These are phyloP conservation scores for Panicum miliaceum DNA, from an alignment of 176 grass and related monocot genomes.

Conservation along the genomic window DNA sequence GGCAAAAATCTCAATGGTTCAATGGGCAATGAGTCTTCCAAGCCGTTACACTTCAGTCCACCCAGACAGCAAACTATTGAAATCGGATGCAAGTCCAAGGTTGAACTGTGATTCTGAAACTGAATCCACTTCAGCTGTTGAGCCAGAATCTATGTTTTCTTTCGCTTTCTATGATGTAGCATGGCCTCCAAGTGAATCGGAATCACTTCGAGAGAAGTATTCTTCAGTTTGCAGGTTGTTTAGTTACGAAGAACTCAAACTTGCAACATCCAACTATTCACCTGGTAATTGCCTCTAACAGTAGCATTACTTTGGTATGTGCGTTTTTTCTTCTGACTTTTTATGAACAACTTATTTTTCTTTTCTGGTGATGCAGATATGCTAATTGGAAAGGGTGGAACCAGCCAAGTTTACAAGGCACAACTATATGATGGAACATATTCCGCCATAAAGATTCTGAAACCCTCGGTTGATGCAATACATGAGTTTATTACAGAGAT, in stretches of 20 bases:
- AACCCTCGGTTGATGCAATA: constrained; percentile 73
- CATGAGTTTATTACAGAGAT: constrained; percentile 83
- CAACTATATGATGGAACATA: constrained; percentile 55
- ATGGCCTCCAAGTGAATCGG: constrained; percentile 68
- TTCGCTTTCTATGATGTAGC: constrained; percentile 48
- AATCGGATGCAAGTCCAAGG: constrained; percentile 51
- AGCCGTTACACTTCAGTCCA: constrained; percentile 60
- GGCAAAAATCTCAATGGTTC: constrained; percentile 70
- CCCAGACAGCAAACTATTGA: constrained; percentile 63
- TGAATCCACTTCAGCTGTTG: constrained; percentile 28
- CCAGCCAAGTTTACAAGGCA: constrained; percentile 88
- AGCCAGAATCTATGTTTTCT: constrained; percentile 47
- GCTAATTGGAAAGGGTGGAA: constrained; percentile 93
- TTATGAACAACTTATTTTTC: constrained; percentile 4
- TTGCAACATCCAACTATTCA: constrained; percentile 83
- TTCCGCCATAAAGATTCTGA: constrained; percentile 83
- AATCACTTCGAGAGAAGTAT: constrained; percentile 74
- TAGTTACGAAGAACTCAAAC: constrained; percentile 64
- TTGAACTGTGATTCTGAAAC: constrained; percentile 49
- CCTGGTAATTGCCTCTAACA: constrained; percentile 53
- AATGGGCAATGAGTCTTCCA: constrained; percentile 77
- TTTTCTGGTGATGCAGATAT: constrained; percentile 64
- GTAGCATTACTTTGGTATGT: constrained; percentile 19
- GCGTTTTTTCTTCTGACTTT: background rate
- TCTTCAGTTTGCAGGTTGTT: constrained; percentile 69